Percentiles rank a stretch among this genome's conserved stretches.
Conservation (phyloP, 495 filamentous ascomycete genomes). For the Penicillium steckii region DNA sequence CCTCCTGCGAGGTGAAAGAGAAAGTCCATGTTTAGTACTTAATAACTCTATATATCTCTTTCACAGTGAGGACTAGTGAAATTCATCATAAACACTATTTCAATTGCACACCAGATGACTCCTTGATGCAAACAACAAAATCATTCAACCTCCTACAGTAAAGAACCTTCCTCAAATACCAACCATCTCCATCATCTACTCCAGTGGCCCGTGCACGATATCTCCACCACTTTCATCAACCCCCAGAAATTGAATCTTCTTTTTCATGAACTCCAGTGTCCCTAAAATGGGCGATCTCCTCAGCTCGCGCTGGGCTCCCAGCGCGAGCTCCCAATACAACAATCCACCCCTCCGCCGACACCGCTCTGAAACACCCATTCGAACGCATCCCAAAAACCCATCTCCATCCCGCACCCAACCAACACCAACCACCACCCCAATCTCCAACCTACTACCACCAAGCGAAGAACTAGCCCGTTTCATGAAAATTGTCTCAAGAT, state of each 20-base stretch:
- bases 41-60: too few relatives aligned
- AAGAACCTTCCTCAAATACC: too few relatives aligned
- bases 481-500: conserved; percentile 53
- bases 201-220: background rate
- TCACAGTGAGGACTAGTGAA: too few relatives aligned
- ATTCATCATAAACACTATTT: too few relatives aligned
- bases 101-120: too few relatives aligned
- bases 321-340: background rate
- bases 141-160: too few relatives aligned
- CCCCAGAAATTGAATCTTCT: background rate
- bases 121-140: too few relatives aligned
- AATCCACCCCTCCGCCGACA: conserved; percentile 1
- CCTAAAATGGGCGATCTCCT: conserved; percentile 25
- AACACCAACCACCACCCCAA: conserved; percentile 3
- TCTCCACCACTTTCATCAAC: background rate
- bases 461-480: conserved; percentile 51
- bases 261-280: too few relatives aligned
- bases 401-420: conserved; percentile 17
- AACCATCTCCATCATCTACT: background rate
- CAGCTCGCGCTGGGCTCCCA: conserved; percentile 33
- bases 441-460: conserved; percentile 23
- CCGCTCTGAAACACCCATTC: conserved; percentile 10
- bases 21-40: too few relatives aligned
- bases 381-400: background rate
- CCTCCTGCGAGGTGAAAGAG: too few relatives aligned